Percentiles rank a stretch among this genome's conserved stretches.
Conservation (phyloP, 208 protist genomes). For the Perkinsela sp. region DNA sequence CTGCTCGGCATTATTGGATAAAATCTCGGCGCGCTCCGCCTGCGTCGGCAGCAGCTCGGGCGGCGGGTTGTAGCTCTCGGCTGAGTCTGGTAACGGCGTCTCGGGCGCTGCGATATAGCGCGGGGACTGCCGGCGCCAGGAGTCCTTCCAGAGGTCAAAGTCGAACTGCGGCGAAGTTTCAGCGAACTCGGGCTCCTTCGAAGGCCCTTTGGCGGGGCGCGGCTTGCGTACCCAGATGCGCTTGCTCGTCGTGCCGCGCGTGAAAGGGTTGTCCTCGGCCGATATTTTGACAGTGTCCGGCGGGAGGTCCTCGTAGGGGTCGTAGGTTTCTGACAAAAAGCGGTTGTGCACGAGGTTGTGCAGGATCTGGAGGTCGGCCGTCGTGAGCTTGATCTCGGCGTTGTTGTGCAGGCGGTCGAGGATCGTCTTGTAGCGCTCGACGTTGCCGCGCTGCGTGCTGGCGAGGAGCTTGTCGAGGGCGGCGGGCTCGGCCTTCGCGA, state of each 20-base stretch:
- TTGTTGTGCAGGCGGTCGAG: conserved; percentile 53
- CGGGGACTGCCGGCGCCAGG: neutral
- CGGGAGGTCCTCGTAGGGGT: conserved; percentile 57
- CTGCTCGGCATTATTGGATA: conserved; percentile 4
- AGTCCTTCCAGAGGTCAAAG: neutral
- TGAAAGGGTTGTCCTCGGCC: conserved; percentile 55
- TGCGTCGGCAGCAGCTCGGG: conserved; percentile 81
- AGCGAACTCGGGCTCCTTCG: neutral
- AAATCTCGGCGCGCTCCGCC: conserved; percentile 13
- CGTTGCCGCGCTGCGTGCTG: conserved; percentile 61
- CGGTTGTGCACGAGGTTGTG: conserved; percentile 69
- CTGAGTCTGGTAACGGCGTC: conserved; percentile 58
- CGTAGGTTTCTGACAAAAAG: conserved; percentile 42
- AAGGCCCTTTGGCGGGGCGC: neutral
- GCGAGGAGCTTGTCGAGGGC: conserved; percentile 63
- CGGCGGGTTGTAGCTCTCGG: conserved; percentile 92
- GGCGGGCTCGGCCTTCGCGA: conserved; percentile 49
- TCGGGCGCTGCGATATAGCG: conserved; percentile 8
- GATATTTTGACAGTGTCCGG: conserved; percentile 13
- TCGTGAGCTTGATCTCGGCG: conserved; percentile 49
- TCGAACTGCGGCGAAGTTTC: conserved; percentile 1
- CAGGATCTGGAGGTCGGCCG: conserved; percentile 64
- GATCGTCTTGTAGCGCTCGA: conserved; percentile 38
- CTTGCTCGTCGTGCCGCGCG: conserved; percentile 44
- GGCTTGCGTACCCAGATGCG: conserved; percentile 2